A percentile compares a stretch with the other conserved stretches of the same genome.
Evolutionary conservation across 257 asterid species (phyloP).

Genomic region (Petunia secreta): DNA sequence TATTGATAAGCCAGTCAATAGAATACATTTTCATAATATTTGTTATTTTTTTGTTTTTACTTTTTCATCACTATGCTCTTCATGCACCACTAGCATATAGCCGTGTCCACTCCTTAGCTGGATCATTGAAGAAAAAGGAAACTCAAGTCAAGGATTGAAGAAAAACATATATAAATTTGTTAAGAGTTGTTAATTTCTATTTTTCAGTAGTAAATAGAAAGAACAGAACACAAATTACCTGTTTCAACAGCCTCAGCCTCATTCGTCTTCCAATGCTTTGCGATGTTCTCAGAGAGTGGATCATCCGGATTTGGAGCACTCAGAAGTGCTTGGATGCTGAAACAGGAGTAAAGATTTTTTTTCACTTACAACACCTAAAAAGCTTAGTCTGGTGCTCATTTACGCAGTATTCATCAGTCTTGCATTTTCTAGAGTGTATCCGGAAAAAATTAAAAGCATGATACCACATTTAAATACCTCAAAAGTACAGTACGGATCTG

Average conservation of each 20-base stretch:
- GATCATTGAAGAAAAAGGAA: conserved; percentile 30
- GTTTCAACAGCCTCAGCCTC: conserved; percentile 99
- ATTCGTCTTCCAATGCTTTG: conserved; percentile 97
- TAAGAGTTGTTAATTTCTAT: neutral
- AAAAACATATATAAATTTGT: neutral
- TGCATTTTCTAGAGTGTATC: neutral
- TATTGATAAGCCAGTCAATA: conserved; percentile 24
- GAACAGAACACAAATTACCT: conserved; percentile 46
- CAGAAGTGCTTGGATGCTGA: conserved; percentile 97
- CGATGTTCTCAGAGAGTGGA: conserved; percentile 98
- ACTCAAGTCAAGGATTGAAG: neutral
- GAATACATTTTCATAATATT: conserved; percentile 20
- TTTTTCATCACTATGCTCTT: conserved; percentile 20
- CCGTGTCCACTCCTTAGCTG: conserved; percentile 95
- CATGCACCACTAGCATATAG: conserved; percentile 91
- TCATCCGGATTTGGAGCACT: conserved; percentile 99
- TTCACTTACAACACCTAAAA: neutral
- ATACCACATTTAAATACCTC: conserved; percentile 52
- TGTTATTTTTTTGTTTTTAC: conserved; percentile 7
- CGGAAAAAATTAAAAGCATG: neutral
- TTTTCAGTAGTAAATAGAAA: neutral
- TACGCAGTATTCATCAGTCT: neutral
- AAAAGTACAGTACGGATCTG: conserved; percentile 98
- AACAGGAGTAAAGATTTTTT: neutral
- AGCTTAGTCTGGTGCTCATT: neutral